Conservation (phyloP, 2,329 filamentous ascomycete genomes). For the Hypoxylon sp. region DNA sequence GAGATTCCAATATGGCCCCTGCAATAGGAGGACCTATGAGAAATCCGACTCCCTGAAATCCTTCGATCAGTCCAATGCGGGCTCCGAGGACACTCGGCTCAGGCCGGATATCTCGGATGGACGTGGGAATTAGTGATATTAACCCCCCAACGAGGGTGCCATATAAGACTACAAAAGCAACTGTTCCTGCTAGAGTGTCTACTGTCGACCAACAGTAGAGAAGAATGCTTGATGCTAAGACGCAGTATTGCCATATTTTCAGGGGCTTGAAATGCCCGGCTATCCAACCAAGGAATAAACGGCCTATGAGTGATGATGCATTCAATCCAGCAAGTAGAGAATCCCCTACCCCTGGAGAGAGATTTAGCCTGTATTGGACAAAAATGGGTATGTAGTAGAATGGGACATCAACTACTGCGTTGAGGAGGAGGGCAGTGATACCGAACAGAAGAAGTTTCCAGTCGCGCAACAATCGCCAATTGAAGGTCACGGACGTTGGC, state of each 20-base stretch:
- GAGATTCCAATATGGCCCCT: slow-evolving; percentile 27
- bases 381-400: slow-evolving; percentile 53
- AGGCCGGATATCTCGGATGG: slow-evolving; percentile 35
- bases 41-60: slow-evolving; percentile 38
- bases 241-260: slow-evolving; percentile 50
- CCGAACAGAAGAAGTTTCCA: slow-evolving; percentile 48
- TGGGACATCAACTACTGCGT: slow-evolving; percentile 55
- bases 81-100: slow-evolving; percentile 44
- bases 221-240: slow-evolving; percentile 47
- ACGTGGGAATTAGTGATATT: slow-evolving; percentile 51
- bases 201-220: slow-evolving; percentile 53
- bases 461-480: slow-evolving; percentile 43
- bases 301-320: slow-evolving; percentile 54
- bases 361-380: slow-evolving; percentile 13
- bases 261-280: slow-evolving; percentile 51
- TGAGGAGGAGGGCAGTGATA: slow-evolving; percentile 49
- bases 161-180: slow-evolving; percentile 53
- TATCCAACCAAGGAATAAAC: slow-evolving; percentile 54
- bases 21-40: slow-evolving; percentile 42
- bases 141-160: slow-evolving; percentile 54
- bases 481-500: neutral
- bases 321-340: slow-evolving; percentile 54
- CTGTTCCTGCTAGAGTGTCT: slow-evolving; percentile 44
- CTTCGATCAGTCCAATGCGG: slow-evolving; percentile 48
- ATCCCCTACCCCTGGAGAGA: slow-evolving; percentile 12